phyloP scores from a whole-genome alignment of 495 filamentous ascomycete genomes.

The Xylaria sp. region DNA sequence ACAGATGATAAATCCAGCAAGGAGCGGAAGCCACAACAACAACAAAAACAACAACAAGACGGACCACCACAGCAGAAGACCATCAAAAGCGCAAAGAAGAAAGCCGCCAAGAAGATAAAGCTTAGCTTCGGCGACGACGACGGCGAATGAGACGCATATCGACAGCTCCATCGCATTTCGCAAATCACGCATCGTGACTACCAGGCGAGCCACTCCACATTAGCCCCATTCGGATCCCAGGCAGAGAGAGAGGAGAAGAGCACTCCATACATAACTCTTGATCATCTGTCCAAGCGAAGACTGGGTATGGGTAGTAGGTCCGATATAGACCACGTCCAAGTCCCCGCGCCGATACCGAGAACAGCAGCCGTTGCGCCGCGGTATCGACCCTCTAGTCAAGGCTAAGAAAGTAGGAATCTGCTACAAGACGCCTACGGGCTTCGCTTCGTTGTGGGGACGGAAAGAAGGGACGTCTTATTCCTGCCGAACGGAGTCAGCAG shows the following conservation, averaged over 20 bases:
- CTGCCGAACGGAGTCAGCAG: not conserved
- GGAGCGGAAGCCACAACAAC: not conserved
- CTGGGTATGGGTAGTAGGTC: too few relatives aligned
- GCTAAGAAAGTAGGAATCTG: not conserved
- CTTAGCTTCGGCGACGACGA: slow-evolving; percentile 64
- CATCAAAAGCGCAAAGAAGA: slow-evolving; percentile 41
- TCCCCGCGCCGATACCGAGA: not conserved
- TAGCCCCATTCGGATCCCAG: not conserved
- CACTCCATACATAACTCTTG: not conserved
- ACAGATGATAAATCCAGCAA: slow-evolving; percentile 6
- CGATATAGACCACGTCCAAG: not conserved
- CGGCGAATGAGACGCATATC: slow-evolving; percentile 3
- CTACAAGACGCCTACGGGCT: not conserved
- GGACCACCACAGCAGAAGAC: not conserved
- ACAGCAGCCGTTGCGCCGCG: not conserved
- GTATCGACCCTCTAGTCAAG: not conserved
- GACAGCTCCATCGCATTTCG: not conserved
- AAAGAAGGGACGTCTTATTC: not conserved
- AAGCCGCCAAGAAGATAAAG: slow-evolving; percentile 65
- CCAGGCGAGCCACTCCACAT: not conserved
- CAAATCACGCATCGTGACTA: too few relatives aligned
- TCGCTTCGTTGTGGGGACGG: not conserved
- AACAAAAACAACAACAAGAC: not conserved
- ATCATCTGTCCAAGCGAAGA: not conserved
- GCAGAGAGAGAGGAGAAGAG: not conserved